Evolutionary conservation across 768 basidiomycete species (phyloP).

Genomic region (Gyrodon lividus): DNA sequence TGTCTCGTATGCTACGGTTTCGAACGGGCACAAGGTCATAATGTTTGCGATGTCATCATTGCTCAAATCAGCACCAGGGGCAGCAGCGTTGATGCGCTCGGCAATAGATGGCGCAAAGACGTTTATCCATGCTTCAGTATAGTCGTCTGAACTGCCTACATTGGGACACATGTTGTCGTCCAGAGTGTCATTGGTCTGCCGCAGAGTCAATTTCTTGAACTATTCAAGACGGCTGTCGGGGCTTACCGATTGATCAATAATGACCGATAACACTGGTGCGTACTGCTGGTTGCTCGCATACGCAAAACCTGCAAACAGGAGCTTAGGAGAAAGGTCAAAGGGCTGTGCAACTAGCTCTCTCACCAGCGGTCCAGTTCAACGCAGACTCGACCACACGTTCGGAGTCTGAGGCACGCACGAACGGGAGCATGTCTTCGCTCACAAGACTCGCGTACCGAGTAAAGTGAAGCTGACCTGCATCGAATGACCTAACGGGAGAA

Average conservation of each 20-base stretch:
- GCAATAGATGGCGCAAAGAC: constrained; percentile 54
- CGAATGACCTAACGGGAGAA: constrained; percentile 35
- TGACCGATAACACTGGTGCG: constrained; percentile 47
- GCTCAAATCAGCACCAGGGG: constrained; percentile 61
- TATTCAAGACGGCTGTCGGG: too few relatives aligned
- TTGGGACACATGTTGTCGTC: constrained; percentile 63
- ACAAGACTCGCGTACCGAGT: constrained; percentile 49
- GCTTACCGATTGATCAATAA: constrained; percentile 52
- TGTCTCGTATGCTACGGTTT: constrained; percentile 48
- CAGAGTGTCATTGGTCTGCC: constrained; percentile 57
- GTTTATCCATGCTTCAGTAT: constrained; percentile 49
- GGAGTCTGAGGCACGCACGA: constrained; percentile 44
- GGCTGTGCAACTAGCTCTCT: background rate
- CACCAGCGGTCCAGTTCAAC: constrained; percentile 61
- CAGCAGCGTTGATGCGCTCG: constrained; percentile 51
- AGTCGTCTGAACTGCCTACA: constrained; percentile 39
- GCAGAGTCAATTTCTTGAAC: too few relatives aligned
- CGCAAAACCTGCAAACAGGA: constrained; percentile 47
- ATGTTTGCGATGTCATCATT: constrained; percentile 52
- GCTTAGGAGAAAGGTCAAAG: background rate
- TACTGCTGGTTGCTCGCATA: constrained; percentile 43
- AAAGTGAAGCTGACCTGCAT: constrained; percentile 48
- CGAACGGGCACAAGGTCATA: constrained; percentile 72
- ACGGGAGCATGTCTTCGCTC: constrained; percentile 41
- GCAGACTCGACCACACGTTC: constrained; percentile 62